Evolutionary conservation across 75 land plant species (phyloP).

Genomic region (Chamaecyparis obtusa): DNA sequence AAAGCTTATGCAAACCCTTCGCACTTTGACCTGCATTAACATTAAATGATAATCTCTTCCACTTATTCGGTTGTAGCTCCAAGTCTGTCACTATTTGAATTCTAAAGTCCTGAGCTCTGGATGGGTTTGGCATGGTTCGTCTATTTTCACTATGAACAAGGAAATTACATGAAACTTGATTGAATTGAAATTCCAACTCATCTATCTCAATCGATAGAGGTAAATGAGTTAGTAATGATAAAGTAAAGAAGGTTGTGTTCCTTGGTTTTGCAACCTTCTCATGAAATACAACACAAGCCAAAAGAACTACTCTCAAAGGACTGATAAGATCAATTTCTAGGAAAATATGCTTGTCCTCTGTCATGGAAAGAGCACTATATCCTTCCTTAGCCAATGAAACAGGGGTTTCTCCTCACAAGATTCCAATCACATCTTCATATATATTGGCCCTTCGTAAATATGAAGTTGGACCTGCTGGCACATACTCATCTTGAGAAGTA

Average conservation of each 20-base stretch:
- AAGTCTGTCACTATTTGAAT: slow-evolving; percentile 41
- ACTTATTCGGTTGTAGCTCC: slow-evolving; percentile 39
- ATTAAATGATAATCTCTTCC: slow-evolving; percentile 38
- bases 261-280: slow-evolving; percentile 80
- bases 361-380: slow-evolving; percentile 24
- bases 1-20: no score
- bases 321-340: slow-evolving; percentile 89
- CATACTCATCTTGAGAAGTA: slow-evolving; percentile 37
- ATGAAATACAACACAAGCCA: slow-evolving; percentile 87
- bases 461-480: slow-evolving; percentile 71
- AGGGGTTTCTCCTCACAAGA: slow-evolving; percentile 38
- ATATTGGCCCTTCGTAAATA: slow-evolving; percentile 45
- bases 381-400: slow-evolving; percentile 21
- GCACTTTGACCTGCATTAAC: slow-evolving; percentile 71
- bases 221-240: slow-evolving; percentile 81
- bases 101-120: slow-evolving; percentile 7
- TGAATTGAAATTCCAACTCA: slow-evolving; percentile 83
- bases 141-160: slow-evolving; percentile 15
- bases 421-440: slow-evolving; percentile 56
- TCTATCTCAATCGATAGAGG: slow-evolving; percentile 64
- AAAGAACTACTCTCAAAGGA: slow-evolving; percentile 74
- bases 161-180: slow-evolving; percentile 78
- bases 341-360: slow-evolving; percentile 43
- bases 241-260: slow-evolving; percentile 43
- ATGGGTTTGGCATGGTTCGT: background rate